phyloP scores from a whole-genome alignment of 2,329 filamentous ascomycete genomes.

The Scedosporium apiospermum region DNA sequence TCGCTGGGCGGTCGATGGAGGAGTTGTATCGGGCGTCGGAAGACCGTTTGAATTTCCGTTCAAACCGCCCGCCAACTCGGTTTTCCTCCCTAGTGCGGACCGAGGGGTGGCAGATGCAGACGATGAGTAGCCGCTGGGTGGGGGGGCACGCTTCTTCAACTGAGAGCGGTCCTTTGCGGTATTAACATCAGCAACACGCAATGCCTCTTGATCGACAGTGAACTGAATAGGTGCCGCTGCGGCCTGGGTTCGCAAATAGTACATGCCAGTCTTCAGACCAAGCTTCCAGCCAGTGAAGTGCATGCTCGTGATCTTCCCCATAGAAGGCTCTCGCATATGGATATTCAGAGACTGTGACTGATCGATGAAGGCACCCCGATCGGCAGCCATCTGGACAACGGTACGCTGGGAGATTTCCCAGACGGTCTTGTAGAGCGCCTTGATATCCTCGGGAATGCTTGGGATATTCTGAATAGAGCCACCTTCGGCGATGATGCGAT shows the following conservation, averaged over 20 bases:
- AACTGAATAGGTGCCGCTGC: conserved; percentile 97
- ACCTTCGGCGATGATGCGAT: conserved; percentile 95
- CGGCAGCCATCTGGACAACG: conserved; percentile 95
- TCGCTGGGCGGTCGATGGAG: conserved; percentile 41
- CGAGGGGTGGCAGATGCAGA: conserved; percentile 55
- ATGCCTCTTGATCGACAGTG: conserved; percentile 92
- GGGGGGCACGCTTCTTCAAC: conserved; percentile 61
- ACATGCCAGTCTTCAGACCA: conserved; percentile 99
- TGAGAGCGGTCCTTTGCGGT: conserved; percentile 52
- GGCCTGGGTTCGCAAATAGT: conserved; percentile 97
- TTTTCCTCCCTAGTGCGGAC: conserved; percentile 50
- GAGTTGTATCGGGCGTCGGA: conserved; percentile 59
- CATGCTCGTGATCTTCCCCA: conserved; percentile 99
- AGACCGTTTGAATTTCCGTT: conserved; percentile 43
- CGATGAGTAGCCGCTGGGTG: conserved; percentile 46
- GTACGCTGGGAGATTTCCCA: conserved; percentile 98
- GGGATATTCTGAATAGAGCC: conserved; percentile 95
- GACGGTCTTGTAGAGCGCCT: conserved; percentile 97
- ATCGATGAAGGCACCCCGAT: conserved; percentile 97
- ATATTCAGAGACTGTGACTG: conserved; percentile 99
- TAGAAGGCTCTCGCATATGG: conserved; percentile 97
- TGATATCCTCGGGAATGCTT: conserved; percentile 92
- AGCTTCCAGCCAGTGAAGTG: conserved; percentile 99
- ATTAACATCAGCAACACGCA: conserved; percentile 78
- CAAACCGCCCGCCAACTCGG: conserved; percentile 24